phyloP scores from a whole-genome alignment of 306 rosid species.

The Cicer cuneatum region DNA sequence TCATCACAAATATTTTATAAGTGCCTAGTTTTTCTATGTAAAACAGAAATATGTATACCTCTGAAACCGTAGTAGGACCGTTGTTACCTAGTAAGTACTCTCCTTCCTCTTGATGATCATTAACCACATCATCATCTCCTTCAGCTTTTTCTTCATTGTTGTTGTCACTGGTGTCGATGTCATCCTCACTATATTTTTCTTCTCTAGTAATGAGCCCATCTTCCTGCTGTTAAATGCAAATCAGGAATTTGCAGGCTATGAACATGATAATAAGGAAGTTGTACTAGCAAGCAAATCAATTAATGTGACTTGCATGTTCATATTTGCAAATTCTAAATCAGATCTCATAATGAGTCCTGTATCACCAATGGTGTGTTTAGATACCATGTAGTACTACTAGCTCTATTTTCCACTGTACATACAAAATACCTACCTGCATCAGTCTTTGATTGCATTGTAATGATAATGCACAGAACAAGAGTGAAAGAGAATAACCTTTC shows the following conservation, averaged over 20 bases:
- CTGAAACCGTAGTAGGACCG: slow-evolving; percentile 10
- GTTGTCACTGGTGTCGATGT: neutral
- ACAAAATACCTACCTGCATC: slow-evolving; percentile 5
- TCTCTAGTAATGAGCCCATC: slow-evolving; percentile 27
- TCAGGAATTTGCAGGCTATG: slow-evolving; percentile 27
- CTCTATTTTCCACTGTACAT: neutral
- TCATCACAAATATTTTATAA: neutral
- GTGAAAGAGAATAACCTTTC: slow-evolving; percentile 41
- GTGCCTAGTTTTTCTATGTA: neutral
- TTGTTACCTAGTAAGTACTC: slow-evolving; percentile 43
- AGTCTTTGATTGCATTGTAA: neutral
- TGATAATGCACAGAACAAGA: slow-evolving; percentile 15
- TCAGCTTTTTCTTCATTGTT: slow-evolving; percentile 8
- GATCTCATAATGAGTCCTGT: neutral
- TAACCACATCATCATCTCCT: slow-evolving; percentile 16
- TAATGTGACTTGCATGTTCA: neutral
- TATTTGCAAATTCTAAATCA: slow-evolving; percentile 14
- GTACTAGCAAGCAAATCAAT: neutral
- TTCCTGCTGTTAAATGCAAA: slow-evolving; percentile 39
- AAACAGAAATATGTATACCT: slow-evolving; percentile 38
- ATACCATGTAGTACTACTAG: neutral
- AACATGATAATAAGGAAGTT: neutral
- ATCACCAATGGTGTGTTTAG: neutral
- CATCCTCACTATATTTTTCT: slow-evolving; percentile 33
- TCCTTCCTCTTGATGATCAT: slow-evolving; percentile 38